Evolutionary conservation across 2,329 filamentous ascomycete species (phyloP), one percentile per base, ranked within the genome.

Genomic region (Stemphylium vesicarium): DNA sequence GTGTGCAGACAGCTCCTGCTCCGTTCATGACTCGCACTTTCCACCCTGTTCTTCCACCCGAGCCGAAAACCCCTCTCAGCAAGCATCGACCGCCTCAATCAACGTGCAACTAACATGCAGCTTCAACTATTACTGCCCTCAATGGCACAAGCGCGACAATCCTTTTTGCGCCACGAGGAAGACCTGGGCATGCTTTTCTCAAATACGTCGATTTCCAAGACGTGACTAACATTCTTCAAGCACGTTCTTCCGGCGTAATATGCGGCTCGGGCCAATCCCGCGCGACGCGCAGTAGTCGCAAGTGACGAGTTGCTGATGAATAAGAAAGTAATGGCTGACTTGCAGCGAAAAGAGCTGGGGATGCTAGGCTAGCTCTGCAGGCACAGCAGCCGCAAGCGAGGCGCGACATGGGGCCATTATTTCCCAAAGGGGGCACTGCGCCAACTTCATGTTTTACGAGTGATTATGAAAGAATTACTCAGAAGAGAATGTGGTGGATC

Each of bases 381-480:
- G 15, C 29, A 39, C 22, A 48, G 47, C 44, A 60, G 52, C 39
- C 29, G 43, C 37, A 60, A 60, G 59, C 61, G 64, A 64, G 44
- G 29, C 47, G 29, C 29, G 40, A 57, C 45, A 35, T 57, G 42
- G 49, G 26, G 7, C 16, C 7, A 12, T 38, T 36, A 31, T 42
- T 26, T 41, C 20, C 35, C 36, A 13, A 26, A 4, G 8, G n/a
- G 24, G 11, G 44, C 41, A 56, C 16, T 16, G 36, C 39, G 26
- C 15, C 15, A 4, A 31, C 29, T 13, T n/a, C 37, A 42, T 32
- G 32, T 46, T 18, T n/a, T 49, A 33, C 29, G 24, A 45, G 24
- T 40, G 31, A 43, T 68, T 70, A 70, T 60, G 59, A 71, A 62
- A 56, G 41, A 53, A 62, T 57, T 32, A 22, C 46, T 68, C 62